phyloP scores from a whole-genome alignment of 352 stramenopile species.

The Phytophthora melonis region DNA sequence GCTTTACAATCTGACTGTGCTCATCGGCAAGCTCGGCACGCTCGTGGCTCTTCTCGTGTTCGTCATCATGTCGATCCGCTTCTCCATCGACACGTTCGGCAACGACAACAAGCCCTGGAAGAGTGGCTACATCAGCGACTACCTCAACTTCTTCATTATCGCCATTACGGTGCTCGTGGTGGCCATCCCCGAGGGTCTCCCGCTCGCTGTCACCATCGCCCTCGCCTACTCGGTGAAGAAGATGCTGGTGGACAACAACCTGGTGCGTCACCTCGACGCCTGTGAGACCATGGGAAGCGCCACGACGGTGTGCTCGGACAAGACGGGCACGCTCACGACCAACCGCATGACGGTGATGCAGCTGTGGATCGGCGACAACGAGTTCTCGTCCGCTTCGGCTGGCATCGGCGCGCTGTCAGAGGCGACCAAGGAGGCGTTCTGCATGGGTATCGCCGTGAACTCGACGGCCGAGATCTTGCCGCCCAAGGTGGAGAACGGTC shows the following conservation, averaged over 20 bases:
- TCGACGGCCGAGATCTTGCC: slow-evolving; percentile 69
- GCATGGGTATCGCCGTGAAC: slow-evolving; percentile 60
- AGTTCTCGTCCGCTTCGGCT: slow-evolving; percentile 50
- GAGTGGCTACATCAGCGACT: slow-evolving; percentile 43
- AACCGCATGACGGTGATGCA: slow-evolving; percentile 97
- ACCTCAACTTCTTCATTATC: slow-evolving; percentile 76
- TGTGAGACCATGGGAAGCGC: slow-evolving; percentile 68
- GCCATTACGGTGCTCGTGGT: slow-evolving; percentile 92
- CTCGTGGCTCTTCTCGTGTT: slow-evolving; percentile 65
- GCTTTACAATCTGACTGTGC: slow-evolving; percentile 63
- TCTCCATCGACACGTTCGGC: slow-evolving; percentile 55
- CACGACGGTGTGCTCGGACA: slow-evolving; percentile 95
- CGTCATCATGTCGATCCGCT: slow-evolving; percentile 63
- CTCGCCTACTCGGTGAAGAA: slow-evolving; percentile 1
- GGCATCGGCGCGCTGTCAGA: slow-evolving; percentile 39
- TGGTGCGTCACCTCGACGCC: neutral
- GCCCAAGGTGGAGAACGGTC: slow-evolving; percentile 54
- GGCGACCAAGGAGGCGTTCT: slow-evolving; percentile 51
- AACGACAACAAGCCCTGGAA: slow-evolving; percentile 41
- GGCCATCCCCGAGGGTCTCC: slow-evolving; percentile 96
- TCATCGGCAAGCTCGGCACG: slow-evolving; percentile 71
- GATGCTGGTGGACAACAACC: slow-evolving; percentile 1
- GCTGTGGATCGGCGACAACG: slow-evolving; percentile 65
- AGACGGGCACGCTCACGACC: slow-evolving; percentile 97
- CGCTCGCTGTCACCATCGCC: slow-evolving; percentile 95